Base-by-base conservation (phyloP, 2,329 filamentous ascomycete genomes). In the Paraconiothyrium brasiliense region DNA sequence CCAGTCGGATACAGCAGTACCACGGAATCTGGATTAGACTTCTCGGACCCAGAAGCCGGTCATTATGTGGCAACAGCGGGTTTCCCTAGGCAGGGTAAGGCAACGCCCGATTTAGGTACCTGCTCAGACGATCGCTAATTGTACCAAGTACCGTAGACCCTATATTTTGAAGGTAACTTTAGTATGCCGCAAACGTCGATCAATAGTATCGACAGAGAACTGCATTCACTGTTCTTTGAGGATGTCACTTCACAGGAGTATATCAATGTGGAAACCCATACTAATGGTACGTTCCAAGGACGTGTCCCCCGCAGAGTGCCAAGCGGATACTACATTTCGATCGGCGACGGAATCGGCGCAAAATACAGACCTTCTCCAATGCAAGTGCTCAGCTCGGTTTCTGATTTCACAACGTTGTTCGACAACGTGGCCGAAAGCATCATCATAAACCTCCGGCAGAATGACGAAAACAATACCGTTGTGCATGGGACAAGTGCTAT, bases 341-440 rank as follows among this genome's bases (percentile, higher is more conserved):
- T 47, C 44, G 24, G 11, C 8, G 37, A 54, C 1, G 22, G 35
- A 22, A 20, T 16, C 9, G 24, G 35, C 30, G 41, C 30, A 8
- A 39, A 43, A 16, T 54, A 54, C 14, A 16, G 20, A n/a, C 51
- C 51, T 14, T 30, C n/a, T 16, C 24, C 51, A 24, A 54, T 54
- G 51, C 35, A 54, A 30, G 24, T 54, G 5, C 41, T 41, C 51
- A 54, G 43, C 20, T 27, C 51, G n/a, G 44, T 24, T 27, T 20
- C 34, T 16, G 51, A 54, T 30, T 22, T 43, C 7, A 6, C 2
- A 32, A 24, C 13, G 1, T 54, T 54, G 7, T 54, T 43, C 20
- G 51, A 54, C 37, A 27, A 54, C n/a, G n/a, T 54, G 3, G 51
- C 51, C 16, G 51, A 41, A 24, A 54, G 51, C 30, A 54, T 54